A percentile compares a stretch with the other conserved stretches of the same genome.
Conservation (phyloP, 192 early-diverging fungal genomes). For the Dissophora ornata region DNA sequence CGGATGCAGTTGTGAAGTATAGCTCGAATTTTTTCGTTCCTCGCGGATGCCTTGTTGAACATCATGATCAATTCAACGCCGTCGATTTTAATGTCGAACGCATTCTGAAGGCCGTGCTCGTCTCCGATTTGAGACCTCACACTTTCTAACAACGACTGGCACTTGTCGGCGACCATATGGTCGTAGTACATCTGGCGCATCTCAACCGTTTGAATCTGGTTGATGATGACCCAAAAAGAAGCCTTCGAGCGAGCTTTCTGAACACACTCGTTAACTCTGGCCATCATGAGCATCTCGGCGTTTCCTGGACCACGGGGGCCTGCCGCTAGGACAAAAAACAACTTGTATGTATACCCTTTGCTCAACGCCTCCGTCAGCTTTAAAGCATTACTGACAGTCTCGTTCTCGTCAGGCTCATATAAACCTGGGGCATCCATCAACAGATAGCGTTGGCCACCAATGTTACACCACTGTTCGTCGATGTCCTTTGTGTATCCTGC, state of each 20-base stretch:
- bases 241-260: not conserved
- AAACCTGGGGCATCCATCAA: slow-evolving; percentile 18
- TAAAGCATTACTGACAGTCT: not conserved
- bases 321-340: slow-evolving; percentile 19
- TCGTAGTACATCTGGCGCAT: slow-evolving; percentile 3
- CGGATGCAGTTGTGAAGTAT: too few species aligned
- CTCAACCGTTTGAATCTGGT: slow-evolving; percentile 9
- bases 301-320: not conserved
- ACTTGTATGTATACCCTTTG: slow-evolving; percentile 13
- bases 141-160: not conserved
- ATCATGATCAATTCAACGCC: too few species aligned
- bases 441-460: not conserved
- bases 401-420: slow-evolving; percentile 8
- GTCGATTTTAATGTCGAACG: too few species aligned
- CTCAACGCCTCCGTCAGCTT: slow-evolving; percentile 1
- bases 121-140: too few species aligned
- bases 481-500: too few species aligned
- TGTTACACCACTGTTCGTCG: too few species aligned
- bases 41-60: too few species aligned
- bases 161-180: slow-evolving; percentile 4
- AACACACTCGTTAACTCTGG: slow-evolving; percentile 3
- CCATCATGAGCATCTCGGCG: slow-evolving; percentile 10
- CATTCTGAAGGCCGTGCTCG: too few species aligned
- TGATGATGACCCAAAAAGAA: slow-evolving; percentile 12
- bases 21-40: too few species aligned